Base-by-base conservation (phyloP, 1,284 basidiomycete genomes). In the Irpex sp. region DNA sequence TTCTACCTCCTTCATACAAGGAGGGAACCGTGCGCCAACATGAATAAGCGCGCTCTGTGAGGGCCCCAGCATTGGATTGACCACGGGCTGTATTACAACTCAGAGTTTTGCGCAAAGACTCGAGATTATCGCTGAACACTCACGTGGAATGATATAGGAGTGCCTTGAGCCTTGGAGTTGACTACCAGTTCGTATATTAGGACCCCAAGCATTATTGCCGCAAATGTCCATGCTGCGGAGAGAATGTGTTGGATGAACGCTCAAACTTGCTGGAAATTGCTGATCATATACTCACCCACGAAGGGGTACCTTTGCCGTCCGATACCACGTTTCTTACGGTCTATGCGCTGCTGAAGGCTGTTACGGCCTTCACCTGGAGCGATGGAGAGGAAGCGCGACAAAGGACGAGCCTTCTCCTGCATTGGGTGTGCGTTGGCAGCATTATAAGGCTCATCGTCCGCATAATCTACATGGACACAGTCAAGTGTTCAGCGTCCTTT, bases 41-140 rank as follows among this genome's bases (percentile, higher is more conserved):
- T 92, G 87, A 68, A 98, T 95, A 15, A 98, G 78, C 3, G 92
- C 94, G 53, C 89, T 88, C 49, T 85, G 84, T 0, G 93, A 91
- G 0, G 96, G 96, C 0, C 96, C 96, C 33, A 95, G 79, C 95
- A 98, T 97, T 5, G 90, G 90, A 73, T 97, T 97, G 66, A 96
- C 87, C 9, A 67, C 68, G 55, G 75, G 75, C 78, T 75, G 65
- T 57, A 17, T n/a, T 0, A 36, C 26, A 62, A 51, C n/a, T 61
- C 49, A n/a, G 7, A 5, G 36, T 2, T 37, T 62, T 39, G 55
- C 53, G 17, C 26, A 3, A 26, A 26, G 26, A 33, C 4, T 9
- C 11, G 47, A 57, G 7, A 57, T 36, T 39, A 58, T 26, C 39
- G 67, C 50, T 62, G 26, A 19, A 15, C 50, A 15, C 78, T 61